A percentile compares a stretch with the other conserved stretches of the same genome.
phyloP scores from a whole-genome alignment of 805 yeast genomes.

The Lachancea thermotolerans region DNA sequence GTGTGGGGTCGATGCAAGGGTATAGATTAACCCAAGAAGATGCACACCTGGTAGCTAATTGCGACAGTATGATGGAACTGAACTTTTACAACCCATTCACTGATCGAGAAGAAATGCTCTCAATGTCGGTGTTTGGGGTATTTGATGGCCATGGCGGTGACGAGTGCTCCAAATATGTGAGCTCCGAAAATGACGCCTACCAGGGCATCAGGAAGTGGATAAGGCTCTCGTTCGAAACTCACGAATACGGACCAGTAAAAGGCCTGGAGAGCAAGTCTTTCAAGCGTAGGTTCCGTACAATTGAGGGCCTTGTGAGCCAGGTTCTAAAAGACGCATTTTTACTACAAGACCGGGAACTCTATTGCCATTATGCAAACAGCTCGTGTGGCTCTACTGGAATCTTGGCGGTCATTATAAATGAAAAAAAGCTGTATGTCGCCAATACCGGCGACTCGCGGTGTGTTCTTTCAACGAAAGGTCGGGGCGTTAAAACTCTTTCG shows the following conservation, averaged over 20 bases:
- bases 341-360: constrained; percentile 40
- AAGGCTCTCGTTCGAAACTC: constrained; percentile 24
- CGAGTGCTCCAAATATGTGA: constrained; percentile 42
- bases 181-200: constrained; percentile 8
- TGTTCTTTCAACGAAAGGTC: constrained; percentile 41
- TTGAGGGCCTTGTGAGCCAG: constrained; percentile 33
- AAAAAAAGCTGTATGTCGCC: constrained; percentile 46
- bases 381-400: constrained; percentile 50
- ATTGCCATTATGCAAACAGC: constrained; percentile 33
- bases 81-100: constrained; percentile 27
- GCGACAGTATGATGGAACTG: constrained; percentile 36
- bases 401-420: constrained; percentile 39
- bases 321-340: constrained; percentile 40
- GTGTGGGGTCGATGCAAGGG: constrained; percentile 74
- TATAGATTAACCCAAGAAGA: constrained; percentile 71
- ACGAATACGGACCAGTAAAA: constrained; percentile 19
- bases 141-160: constrained; percentile 83
- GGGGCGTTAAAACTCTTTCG: constrained; percentile 57
- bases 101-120: constrained; percentile 19
- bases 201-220: constrained; percentile 28
- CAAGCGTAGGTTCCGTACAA: constrained; percentile 23
- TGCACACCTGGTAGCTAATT: constrained; percentile 52
- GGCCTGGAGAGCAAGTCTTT: neutral
- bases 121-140: constrained; percentile 51
- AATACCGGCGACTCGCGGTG: constrained; percentile 76